Evolutionary conservation across 2,329 filamentous ascomycete species (phyloP).

Genomic region (Hymenotorrendiella dingleyae): DNA sequence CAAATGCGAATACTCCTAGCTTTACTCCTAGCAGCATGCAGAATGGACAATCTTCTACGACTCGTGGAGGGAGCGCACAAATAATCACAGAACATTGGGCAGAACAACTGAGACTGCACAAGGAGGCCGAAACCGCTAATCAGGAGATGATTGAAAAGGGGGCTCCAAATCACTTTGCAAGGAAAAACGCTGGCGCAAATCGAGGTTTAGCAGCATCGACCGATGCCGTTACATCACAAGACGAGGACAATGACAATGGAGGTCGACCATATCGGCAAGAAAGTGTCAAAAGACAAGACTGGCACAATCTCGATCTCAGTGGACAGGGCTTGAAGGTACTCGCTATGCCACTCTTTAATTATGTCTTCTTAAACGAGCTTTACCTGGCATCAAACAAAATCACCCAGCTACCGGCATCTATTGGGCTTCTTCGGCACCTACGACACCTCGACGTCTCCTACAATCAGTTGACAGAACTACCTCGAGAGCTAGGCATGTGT

Average conservation of each 20-base stretch:
- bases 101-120: conserved; percentile 75
- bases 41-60: conserved; percentile 48
- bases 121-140: conserved; percentile 68
- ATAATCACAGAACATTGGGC: conserved; percentile 70
- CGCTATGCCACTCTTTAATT: conserved; percentile 73
- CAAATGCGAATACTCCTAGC: conserved; percentile 53
- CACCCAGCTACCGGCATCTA: conserved; percentile 67
- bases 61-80: conserved; percentile 45
- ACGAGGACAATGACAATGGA: conserved; percentile 51
- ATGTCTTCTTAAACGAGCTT: conserved; percentile 83
- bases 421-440: conserved; percentile 77
- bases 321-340: conserved; percentile 90
- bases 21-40: conserved; percentile 50
- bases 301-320: conserved; percentile 90
- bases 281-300: conserved; percentile 68
- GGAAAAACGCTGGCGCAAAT: conserved; percentile 64
- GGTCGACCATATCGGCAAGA: conserved; percentile 58
- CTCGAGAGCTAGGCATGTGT: conserved; percentile 93
- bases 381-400: conserved; percentile 94
- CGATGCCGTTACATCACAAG: conserved; percentile 36
- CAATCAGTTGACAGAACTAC: conserved; percentile 77
- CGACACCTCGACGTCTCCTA: conserved; percentile 81
- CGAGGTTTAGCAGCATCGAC: conserved; percentile 49
- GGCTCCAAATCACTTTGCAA: conserved; percentile 65
- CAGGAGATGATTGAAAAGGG: conserved; percentile 64